Percentiles rank a stretch among this genome's conserved stretches.
Conservation (phyloP, 164 flowering plant species). For the Vitis vinifera region ASM3070453v1 NC_081813.1:23761501-23762000, state of each 20-base stretch:
- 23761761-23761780: too few relatives aligned
- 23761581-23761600: slow-evolving; percentile 35
- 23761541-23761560: neutral
- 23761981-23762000: slow-evolving; percentile 46
- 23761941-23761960: slow-evolving; percentile 40
- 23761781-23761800: slow-evolving; percentile 22
- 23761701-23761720: slow-evolving; percentile 20
- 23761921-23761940: neutral
- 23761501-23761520: too few relatives aligned
- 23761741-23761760: too few relatives aligned
- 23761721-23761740: neutral
- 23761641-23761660: slow-evolving; percentile 43
- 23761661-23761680: slow-evolving; percentile 36
- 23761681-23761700: slow-evolving; percentile 43
- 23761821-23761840: slow-evolving; percentile 39
- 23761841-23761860: slow-evolving; percentile 10
- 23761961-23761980: slow-evolving; percentile 35
- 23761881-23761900: too few relatives aligned
- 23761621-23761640: slow-evolving; percentile 40
- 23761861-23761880: too few relatives aligned
- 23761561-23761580: slow-evolving; percentile 40
- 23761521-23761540: too few relatives aligned
- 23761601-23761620: slow-evolving; percentile 24
- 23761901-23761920: too few relatives aligned
- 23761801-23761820: slow-evolving; percentile 33